Conservation (phyloP, 306 rosid genomes). For the Luffa aegyptiaca region DNA sequence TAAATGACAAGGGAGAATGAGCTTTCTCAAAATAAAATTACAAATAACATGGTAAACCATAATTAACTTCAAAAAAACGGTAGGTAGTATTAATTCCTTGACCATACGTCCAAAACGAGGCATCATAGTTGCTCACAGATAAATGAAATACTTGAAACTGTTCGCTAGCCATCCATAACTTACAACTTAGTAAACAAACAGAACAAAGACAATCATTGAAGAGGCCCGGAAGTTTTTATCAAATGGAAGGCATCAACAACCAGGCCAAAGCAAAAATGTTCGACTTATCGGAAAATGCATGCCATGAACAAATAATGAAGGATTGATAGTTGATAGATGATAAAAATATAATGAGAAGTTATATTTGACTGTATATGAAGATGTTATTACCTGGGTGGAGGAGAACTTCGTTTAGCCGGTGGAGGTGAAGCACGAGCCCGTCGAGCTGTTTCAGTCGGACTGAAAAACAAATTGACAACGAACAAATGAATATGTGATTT, state of each 20-base stretch:
- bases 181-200: background rate
- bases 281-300: background rate
- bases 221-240: background rate
- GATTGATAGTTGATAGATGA: background rate
- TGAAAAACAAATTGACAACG: background rate
- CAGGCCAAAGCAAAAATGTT: background rate
- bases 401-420: conserved; percentile 52
- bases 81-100: background rate
- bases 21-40: background rate
- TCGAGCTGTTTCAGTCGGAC: conserved; percentile 47
- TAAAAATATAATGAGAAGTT: background rate
- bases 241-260: background rate
- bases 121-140: background rate
- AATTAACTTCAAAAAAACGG: background rate
- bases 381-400: conserved; percentile 20
- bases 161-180: background rate
- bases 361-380: background rate
- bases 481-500: too few species aligned
- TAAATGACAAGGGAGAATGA: background rate
- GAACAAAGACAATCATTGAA: background rate
- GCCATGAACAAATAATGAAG: background rate
- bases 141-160: background rate
- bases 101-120: background rate
- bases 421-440: conserved; percentile 75
- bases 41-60: background rate